Evolutionary conservation across 1,284 basidiomycete genomes (phyloP).

Genomic region (Tilletia indica): DNA sequence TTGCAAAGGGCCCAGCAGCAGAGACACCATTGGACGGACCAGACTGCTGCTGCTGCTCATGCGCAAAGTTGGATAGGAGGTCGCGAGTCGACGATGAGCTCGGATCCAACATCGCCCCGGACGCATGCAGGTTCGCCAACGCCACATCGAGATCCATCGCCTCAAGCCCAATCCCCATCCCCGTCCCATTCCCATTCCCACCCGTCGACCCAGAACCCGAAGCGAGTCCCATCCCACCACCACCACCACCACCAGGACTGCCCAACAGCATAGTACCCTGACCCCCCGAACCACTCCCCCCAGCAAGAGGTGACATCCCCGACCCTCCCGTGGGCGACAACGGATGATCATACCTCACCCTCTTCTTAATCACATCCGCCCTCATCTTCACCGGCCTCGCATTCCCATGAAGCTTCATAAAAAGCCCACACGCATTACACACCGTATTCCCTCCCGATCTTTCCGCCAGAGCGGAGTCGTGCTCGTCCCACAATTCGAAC

Average conservation of each 20-base stretch:
- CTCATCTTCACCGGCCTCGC: conserved; percentile 48
- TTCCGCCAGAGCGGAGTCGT: conserved; percentile 54
- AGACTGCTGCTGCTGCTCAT: too few species aligned
- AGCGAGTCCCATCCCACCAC: not conserved
- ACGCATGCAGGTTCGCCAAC: not conserved
- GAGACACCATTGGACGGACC: not conserved
- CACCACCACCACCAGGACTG: not conserved
- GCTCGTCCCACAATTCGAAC: conserved; percentile 52
- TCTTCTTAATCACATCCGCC: conserved; percentile 51
- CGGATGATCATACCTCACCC: conserved; percentile 40
- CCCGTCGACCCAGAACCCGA: not conserved
- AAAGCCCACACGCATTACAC: conserved; percentile 24
- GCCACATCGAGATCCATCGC: conserved; percentile 13
- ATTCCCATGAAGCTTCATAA: conserved; percentile 45
- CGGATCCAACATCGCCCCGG: not conserved
- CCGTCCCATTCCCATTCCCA: not conserved
- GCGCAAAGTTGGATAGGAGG: too few species aligned
- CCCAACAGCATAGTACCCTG: not conserved
- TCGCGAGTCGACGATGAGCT: too few species aligned
- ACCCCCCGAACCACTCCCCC: not conserved
- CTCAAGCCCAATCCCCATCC: not conserved
- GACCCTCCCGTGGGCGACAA: not conserved
- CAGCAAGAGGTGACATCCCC: not conserved
- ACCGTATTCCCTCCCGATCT: conserved; percentile 32
- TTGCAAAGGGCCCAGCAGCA: not conserved